Evolutionary conservation across 2,329 filamentous ascomycete species (phyloP).

Genomic region (Calonectria fujianensis): DNA sequence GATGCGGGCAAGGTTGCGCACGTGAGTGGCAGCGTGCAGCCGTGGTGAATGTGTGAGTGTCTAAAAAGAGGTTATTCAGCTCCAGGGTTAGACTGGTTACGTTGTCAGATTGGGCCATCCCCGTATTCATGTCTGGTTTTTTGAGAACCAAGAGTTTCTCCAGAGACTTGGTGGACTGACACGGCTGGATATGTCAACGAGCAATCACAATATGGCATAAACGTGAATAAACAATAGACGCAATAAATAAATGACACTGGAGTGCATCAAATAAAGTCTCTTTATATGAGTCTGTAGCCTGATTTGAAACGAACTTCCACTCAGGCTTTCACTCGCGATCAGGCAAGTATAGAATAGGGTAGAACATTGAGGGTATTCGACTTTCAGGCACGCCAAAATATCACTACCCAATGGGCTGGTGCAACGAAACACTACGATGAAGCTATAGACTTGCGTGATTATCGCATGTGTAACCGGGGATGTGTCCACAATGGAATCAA

Average conservation of each 20-base stretch:
- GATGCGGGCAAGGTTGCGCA: constrained; percentile 56
- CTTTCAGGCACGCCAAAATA: background rate
- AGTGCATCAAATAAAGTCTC: too few relatives aligned
- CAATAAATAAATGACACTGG: background rate
- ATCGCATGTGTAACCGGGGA: background rate
- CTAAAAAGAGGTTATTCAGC: background rate
- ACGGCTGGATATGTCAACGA: too few relatives aligned
- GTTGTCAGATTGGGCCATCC: background rate
- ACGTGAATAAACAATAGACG: background rate
- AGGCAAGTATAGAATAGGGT: background rate
- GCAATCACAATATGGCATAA: too few relatives aligned
- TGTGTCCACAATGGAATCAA: background rate
- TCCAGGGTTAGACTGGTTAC: background rate
- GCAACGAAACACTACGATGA: background rate
- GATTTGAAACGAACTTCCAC: background rate
- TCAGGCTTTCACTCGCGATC: background rate
- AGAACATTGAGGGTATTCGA: background rate
- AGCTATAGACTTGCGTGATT: background rate
- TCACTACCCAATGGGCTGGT: background rate
- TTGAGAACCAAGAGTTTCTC: too few relatives aligned
- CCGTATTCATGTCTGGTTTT: too few relatives aligned
- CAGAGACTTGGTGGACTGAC: too few relatives aligned
- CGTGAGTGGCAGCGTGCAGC: constrained; percentile 53
- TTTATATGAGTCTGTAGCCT: background rate
- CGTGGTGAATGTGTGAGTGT: constrained; percentile 53